Conservation (phyloP, 108 stramenopile genomes). For the Skeletonema grethae region DNA sequence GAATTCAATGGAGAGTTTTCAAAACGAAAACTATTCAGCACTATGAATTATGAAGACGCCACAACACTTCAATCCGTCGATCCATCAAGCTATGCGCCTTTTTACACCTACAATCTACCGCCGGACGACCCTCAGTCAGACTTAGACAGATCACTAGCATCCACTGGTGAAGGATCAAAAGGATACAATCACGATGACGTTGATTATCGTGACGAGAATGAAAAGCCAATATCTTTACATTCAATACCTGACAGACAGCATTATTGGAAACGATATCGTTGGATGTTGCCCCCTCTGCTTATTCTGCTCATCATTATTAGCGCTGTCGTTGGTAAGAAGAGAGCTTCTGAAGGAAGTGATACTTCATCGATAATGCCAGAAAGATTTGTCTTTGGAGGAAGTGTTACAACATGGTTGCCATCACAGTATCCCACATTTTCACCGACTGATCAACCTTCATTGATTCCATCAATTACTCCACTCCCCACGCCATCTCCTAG, state of each 20-base stretch:
- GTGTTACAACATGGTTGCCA: background rate
- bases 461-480: background rate
- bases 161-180: background rate
- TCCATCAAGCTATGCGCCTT: no score
- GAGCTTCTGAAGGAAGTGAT: background rate
- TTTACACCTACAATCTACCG: no score
- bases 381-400: background rate
- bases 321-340: slow-evolving; percentile 2
- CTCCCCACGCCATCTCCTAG: background rate
- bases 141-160: background rate
- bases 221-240: background rate
- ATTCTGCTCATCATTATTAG: background rate
- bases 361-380: background rate
- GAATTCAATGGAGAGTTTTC: no score
- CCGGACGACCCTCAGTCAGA: background rate
- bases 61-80: no score
- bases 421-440: background rate
- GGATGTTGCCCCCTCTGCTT: background rate
- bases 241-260: background rate
- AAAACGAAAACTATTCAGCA: no score
- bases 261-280: background rate
- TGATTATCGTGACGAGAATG: background rate
- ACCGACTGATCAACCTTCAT: background rate
- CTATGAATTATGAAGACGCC: no score
- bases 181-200: background rate